Base-by-base conservation (phyloP, 139 green algal species). In the Chlamydomonas asymmetrica region DNA sequence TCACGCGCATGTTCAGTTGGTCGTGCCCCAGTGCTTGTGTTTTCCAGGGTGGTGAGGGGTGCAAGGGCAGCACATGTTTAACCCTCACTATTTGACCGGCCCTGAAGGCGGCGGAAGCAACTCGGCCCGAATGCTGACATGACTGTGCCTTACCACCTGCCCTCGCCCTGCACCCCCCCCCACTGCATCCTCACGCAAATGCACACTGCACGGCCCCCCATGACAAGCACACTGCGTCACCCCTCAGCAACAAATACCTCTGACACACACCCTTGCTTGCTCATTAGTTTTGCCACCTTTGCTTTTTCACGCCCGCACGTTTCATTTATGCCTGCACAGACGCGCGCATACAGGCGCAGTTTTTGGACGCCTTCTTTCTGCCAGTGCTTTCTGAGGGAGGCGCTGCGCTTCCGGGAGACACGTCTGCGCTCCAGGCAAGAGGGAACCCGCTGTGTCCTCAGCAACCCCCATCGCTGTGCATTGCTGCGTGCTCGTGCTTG, bases 281-380 rank as follows among this genome's bases (percentile, higher is more conserved):
- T 25, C 13, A 52, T 13, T 16, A 10, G 18, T 25, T 16, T 52
- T 52, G 45, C 18, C 13, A 16, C 45, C 13, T 52, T 52, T 52
- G 13, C 13, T 60, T 9, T 5, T 29, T 25, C 29, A 8, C 50
- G 6, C 16, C 50, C 2, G 29, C 29, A 25, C 29, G 50, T 8
- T 27, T 25, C 50, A 9, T 32, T 29, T 60, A 6, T 60, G 50
- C 13, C 50, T 27, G 18, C 18, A 34, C 71, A 77, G 71, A 62
- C 22, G 8, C 56, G 25, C 41, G 41, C 2, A 32, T 81, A 2
- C 20, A 72, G 27, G 40, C 62, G 29, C 75, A 81, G 66, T 81
- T 72, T 35, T 59, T 81, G 16, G 66, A 76, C 59, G 7, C 43
- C 35, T 65, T 81, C 57, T 75, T 81, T 48, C 31, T 81, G 57